Conservation (phyloP, 495 filamentous ascomycete species). For the Penicillium diatomitis region DNA sequence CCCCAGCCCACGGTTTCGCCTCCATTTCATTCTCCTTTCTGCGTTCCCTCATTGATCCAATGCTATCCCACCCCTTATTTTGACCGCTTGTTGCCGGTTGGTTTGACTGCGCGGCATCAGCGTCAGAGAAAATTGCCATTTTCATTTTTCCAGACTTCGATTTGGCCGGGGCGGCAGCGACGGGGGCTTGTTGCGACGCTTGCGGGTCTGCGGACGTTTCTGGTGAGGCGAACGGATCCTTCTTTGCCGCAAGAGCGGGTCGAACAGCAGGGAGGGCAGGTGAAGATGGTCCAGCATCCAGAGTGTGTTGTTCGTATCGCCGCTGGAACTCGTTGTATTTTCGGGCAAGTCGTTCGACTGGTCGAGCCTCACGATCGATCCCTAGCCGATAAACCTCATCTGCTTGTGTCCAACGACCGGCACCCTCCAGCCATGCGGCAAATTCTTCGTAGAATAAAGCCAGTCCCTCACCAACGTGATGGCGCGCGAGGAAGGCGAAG, state of each 20-base stretch:
- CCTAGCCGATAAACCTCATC: slow-evolving; percentile 88
- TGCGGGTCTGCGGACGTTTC: slow-evolving; percentile 53
- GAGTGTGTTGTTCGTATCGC: slow-evolving; percentile 54
- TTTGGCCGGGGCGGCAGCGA: slow-evolving; percentile 41
- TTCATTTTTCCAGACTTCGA: slow-evolving; percentile 62
- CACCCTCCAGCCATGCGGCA: slow-evolving; percentile 80
- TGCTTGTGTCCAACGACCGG: slow-evolving; percentile 80
- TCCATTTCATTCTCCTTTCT: slow-evolving; percentile 91
- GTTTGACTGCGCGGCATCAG: slow-evolving; percentile 30
- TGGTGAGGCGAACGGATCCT: slow-evolving; percentile 62
- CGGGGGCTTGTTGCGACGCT: slow-evolving; percentile 38
- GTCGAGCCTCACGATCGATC: slow-evolving; percentile 78
- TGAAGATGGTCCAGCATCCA: slow-evolving; percentile 60
- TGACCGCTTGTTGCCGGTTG: slow-evolving; percentile 36
- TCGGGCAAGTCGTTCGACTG: slow-evolving; percentile 66
- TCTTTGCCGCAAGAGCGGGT: slow-evolving; percentile 77
- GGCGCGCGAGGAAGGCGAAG: slow-evolving; percentile 82
- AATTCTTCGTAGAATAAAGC: slow-evolving; percentile 98
- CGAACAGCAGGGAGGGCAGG: slow-evolving; percentile 78
- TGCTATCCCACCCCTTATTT: slow-evolving; percentile 81
- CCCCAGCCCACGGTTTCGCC: slow-evolving; percentile 83
- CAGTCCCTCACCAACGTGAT: slow-evolving; percentile 75
- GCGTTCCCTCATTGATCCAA: slow-evolving; percentile 73
- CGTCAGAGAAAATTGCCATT: slow-evolving; percentile 85
- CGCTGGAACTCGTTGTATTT: slow-evolving; percentile 88